Conservation (phyloP, 2,329 filamentous ascomycete genomes). For the Neonectria magnoliae region DNA sequence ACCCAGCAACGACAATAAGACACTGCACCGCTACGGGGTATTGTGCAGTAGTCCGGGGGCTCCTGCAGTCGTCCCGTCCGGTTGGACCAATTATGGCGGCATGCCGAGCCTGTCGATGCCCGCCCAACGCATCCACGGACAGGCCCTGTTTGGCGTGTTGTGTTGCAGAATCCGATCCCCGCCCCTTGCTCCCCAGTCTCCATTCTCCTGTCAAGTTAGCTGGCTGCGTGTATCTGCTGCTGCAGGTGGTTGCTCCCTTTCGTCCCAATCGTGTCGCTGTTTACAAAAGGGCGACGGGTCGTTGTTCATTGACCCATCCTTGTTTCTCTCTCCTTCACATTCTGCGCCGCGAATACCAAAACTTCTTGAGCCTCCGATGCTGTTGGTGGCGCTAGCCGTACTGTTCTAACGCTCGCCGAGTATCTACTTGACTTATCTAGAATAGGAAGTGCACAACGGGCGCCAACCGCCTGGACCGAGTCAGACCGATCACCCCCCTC, state of each 20-base stretch:
- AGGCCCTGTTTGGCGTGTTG: slow-evolving; percentile 18
- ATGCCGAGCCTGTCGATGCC: neutral
- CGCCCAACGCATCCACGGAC: neutral
- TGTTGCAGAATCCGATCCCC: slow-evolving; percentile 11
- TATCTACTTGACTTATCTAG: too few species aligned
- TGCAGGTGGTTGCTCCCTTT: neutral
- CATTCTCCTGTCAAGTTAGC: neutral
- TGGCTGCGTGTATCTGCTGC: slow-evolving; percentile 14
- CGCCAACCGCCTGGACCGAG: slow-evolving; percentile 6
- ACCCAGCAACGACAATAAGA: too few species aligned
- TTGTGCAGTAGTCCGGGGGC: neutral
- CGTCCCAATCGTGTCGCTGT: neutral
- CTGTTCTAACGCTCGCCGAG: slow-evolving; percentile 10
- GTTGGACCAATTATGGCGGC: neutral
- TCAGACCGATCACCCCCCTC: slow-evolving; percentile 10
- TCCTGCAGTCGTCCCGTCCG: neutral
- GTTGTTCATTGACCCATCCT: neutral
- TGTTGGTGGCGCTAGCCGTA: slow-evolving; percentile 9
- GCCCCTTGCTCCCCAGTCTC: neutral
- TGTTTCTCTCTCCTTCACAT: neutral
- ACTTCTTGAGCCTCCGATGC: neutral
- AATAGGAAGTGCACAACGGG: neutral
- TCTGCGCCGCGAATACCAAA: neutral
- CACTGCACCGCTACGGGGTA: neutral
- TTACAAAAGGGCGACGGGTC: slow-evolving; percentile 1